Percentiles rank a stretch among this genome's conserved stretches.
These are phyloP conservation scores for Pisolithus orientalis DNA, from an alignment of 768 basidiomycete genomes.

Conservation along the genomic window DNA sequence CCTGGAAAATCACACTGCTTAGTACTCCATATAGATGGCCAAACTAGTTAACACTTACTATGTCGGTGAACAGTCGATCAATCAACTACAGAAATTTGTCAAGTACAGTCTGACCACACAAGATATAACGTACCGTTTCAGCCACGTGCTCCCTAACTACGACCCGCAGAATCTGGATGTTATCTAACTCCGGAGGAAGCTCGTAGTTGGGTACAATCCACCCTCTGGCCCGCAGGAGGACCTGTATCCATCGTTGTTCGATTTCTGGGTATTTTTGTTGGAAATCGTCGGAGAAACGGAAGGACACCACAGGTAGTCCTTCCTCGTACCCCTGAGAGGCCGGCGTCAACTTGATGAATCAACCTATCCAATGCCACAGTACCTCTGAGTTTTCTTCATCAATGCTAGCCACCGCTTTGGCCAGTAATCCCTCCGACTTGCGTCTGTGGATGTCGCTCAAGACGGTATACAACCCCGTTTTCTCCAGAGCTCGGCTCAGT, in stretches of 20 bases:
- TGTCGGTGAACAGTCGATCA: slow-evolving; percentile 60
- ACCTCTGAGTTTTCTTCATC: slow-evolving; percentile 59
- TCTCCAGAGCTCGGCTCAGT: slow-evolving; percentile 58
- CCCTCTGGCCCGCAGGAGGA: slow-evolving; percentile 38
- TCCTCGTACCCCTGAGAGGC: slow-evolving; percentile 36
- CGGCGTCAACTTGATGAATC: neutral
- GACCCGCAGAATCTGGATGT: slow-evolving; percentile 54
- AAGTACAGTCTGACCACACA: slow-evolving; percentile 23
- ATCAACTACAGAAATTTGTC: slow-evolving; percentile 37
- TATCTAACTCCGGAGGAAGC: slow-evolving; percentile 45
- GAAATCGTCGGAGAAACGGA: slow-evolving; percentile 52
- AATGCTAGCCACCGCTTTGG: slow-evolving; percentile 27
- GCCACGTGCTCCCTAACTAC: slow-evolving; percentile 53
- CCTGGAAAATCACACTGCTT: slow-evolving; percentile 26
- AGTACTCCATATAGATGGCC: neutral
- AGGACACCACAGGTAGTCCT: slow-evolving; percentile 48
- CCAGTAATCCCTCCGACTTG: slow-evolving; percentile 12
- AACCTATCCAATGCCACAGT: slow-evolving; percentile 11
- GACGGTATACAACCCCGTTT: slow-evolving; percentile 44
- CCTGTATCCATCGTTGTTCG: slow-evolving; percentile 55
- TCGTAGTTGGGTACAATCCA: slow-evolving; percentile 62
- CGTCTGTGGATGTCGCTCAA: slow-evolving; percentile 51
- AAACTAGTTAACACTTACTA: slow-evolving; percentile 39
- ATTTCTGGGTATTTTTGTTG: slow-evolving; percentile 46
- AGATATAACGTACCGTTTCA: slow-evolving; percentile 36